These are phyloP conservation scores for Penicillium hordei DNA, from an alignment of 2,329 filamentous ascomycete species.

Conservation along the genomic window DNA sequence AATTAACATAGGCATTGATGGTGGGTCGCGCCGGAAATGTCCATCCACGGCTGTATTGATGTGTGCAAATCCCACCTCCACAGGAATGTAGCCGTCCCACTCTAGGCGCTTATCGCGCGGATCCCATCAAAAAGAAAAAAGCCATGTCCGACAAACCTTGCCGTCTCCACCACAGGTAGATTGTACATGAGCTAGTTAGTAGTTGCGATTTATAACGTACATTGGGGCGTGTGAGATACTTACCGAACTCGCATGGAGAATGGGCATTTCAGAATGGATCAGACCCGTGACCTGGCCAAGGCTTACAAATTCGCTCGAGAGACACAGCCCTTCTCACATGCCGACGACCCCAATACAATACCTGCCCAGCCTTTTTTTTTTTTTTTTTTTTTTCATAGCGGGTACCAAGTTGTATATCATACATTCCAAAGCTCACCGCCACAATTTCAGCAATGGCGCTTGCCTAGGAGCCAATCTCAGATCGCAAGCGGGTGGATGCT, in stretches of 20 bases:
- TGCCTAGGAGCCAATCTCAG: constrained; percentile 3
- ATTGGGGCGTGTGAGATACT: neutral
- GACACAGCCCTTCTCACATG: constrained; percentile 2
- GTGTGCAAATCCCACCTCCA: neutral
- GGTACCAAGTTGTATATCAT: neutral
- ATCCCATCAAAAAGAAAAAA: neutral
- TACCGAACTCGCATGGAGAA: neutral
- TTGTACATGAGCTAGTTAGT: neutral
- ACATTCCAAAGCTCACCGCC: constrained; percentile 5
- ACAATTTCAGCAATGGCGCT: neutral
- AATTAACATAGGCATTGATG: neutral
- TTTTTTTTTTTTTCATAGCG: neutral
- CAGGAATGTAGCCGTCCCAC: neutral
- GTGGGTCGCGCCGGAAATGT: neutral
- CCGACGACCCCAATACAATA: neutral
- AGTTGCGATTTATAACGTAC: neutral
- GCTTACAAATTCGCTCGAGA: neutral
- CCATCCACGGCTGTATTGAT: neutral
- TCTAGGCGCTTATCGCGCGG: constrained; percentile 8
- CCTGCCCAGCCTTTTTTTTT: neutral
- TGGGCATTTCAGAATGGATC: neutral
- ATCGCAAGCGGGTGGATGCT: neutral
- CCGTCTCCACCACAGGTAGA: neutral
- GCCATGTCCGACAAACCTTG: neutral
- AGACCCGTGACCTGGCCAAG: neutral